These are phyloP conservation scores for Penicillium sp. DNA, from an alignment of 2,329 filamentous ascomycete species.

Conservation along the genomic window DNA sequence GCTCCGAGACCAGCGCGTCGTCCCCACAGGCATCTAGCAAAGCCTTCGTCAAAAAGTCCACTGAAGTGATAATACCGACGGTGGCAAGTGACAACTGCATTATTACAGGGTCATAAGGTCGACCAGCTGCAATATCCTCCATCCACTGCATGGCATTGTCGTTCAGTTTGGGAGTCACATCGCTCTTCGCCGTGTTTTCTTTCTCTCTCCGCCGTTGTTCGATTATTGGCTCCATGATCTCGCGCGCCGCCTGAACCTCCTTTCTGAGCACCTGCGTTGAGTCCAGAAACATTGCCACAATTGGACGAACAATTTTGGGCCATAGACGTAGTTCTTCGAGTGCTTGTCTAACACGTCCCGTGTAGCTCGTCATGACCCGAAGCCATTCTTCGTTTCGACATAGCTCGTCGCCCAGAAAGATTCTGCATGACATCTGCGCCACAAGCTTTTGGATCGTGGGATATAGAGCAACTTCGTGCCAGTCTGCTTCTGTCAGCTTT, in stretches of 20 bases:
- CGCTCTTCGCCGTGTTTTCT: background rate
- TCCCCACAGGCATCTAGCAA: constrained; percentile 20
- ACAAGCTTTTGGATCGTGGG: constrained; percentile 11
- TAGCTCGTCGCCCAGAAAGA: constrained; percentile 15
- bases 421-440: constrained; percentile 13
- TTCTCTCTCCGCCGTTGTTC: background rate
- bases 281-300: background rate
- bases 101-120: constrained; percentile 19
- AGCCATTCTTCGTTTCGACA: constrained; percentile 17
- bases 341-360: constrained; percentile 11
- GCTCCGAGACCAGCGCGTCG: constrained; percentile 7
- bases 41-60: constrained; percentile 25
- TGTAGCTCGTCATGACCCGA: constrained; percentile 11
- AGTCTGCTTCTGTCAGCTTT: constrained; percentile 4
- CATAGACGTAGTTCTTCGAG: constrained; percentile 16
- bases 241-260: background rate
- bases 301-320: background rate
- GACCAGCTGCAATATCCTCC: constrained; percentile 25
- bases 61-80: constrained; percentile 25
- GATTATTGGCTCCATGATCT: background rate
- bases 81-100: constrained; percentile 23
- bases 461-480: constrained; percentile 14
- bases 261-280: background rate
- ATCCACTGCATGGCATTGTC: constrained; percentile 28
- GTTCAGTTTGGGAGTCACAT: background rate